A percentile compares a stretch with the other conserved stretches of the same genome.
phyloP scores from a whole-genome alignment of 441 rosid genomes.

The Gossypium laxum region DNA sequence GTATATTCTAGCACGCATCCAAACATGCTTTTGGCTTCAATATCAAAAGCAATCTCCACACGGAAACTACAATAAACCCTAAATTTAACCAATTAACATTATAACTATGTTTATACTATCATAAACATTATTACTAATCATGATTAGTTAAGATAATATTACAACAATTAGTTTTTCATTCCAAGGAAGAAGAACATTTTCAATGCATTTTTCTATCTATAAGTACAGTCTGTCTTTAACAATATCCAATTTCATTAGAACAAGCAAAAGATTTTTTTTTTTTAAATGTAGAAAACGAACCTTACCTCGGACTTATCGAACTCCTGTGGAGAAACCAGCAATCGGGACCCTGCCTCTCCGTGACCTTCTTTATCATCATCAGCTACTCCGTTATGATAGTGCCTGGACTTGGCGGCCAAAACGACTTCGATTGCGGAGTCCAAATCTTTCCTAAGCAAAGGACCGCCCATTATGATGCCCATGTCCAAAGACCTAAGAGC shows the following conservation, averaged over 20 bases:
- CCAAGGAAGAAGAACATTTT: not conserved
- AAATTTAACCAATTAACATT: not conserved
- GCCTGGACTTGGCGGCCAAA: slow-evolving; percentile 34
- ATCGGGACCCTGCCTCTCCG: slow-evolving; percentile 10
- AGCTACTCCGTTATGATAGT: slow-evolving; percentile 18
- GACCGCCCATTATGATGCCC: slow-evolving; percentile 92
- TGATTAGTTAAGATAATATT: not conserved
- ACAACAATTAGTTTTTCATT: not conserved
- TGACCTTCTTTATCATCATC: slow-evolving; percentile 18
- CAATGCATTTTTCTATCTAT: not conserved
- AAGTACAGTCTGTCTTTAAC: not conserved
- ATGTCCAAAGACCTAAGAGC: slow-evolving; percentile 73
- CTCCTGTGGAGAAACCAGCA: slow-evolving; percentile 18
- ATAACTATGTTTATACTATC: not conserved
- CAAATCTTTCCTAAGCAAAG: slow-evolving; percentile 58
- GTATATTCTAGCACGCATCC: not conserved
- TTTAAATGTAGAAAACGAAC: slow-evolving; percentile 20
- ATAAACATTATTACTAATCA: not conserved
- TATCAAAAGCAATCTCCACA: not conserved
- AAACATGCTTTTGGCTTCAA: not conserved
- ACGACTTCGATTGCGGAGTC: slow-evolving; percentile 50
- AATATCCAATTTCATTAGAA: not conserved
- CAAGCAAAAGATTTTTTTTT: not conserved
- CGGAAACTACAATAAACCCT: not conserved
- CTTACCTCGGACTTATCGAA: slow-evolving; percentile 56